phyloP scores from a whole-genome alignment of 805 yeast species.

The Nakazawaea peltata region DNA sequence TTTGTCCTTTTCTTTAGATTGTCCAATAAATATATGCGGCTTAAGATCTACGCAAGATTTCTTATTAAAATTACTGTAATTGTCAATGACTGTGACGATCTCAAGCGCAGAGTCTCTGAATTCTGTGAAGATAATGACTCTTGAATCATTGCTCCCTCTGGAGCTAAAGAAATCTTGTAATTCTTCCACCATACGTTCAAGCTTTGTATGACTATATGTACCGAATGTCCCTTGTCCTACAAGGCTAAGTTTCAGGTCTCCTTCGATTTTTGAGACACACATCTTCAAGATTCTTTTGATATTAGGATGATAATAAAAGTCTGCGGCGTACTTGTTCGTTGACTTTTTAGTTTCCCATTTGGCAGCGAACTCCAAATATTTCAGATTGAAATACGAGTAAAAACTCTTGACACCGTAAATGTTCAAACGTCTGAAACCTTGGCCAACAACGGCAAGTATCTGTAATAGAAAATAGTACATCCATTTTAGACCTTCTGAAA shows the following conservation, averaged over 20 bases:
- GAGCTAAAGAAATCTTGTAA: constrained; percentile 44
- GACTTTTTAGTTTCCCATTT: constrained; percentile 52
- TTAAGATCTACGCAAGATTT: constrained; percentile 27
- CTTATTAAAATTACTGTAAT: constrained; percentile 18
- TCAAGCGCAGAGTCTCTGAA: constrained; percentile 86
- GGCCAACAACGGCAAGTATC: constrained; percentile 64
- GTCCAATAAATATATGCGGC: constrained; percentile 92
- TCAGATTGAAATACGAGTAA: constrained; percentile 54
- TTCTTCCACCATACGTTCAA: constrained; percentile 50
- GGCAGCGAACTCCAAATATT: constrained; percentile 47
- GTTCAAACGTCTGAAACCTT: constrained; percentile 56
- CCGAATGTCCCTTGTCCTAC: constrained; percentile 19
- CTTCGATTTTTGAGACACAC: constrained; percentile 32
- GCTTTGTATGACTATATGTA: constrained; percentile 60
- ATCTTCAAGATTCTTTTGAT: constrained; percentile 34
- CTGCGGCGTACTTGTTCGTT: constrained; percentile 52
- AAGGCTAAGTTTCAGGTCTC: constrained; percentile 18
- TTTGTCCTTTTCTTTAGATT: constrained; percentile 64
- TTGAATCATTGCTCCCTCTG: constrained; percentile 39
- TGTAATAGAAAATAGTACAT: constrained; percentile 54
- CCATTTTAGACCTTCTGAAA: constrained; percentile 73
- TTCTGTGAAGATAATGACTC: constrained; percentile 84
- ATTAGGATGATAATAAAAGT: constrained; percentile 46
- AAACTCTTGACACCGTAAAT: constrained; percentile 82
- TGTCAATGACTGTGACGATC: constrained; percentile 60